Evolutionary conservation across 331 rosid species (phyloP), one percentile per base, ranked within the genome.

Genomic region (Saraca asoca): DNA sequence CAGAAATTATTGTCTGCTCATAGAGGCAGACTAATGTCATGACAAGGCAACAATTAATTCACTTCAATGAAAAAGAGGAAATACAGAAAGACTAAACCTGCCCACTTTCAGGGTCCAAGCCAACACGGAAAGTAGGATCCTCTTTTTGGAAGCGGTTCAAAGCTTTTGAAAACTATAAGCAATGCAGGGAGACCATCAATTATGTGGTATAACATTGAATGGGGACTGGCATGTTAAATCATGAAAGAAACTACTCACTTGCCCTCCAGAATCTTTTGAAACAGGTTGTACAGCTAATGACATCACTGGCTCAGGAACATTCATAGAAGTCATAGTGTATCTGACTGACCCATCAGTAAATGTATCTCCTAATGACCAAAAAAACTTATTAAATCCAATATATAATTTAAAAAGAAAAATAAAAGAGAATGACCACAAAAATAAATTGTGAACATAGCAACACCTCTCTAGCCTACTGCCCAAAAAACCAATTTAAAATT

Each of bases 291-390:
- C 85, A 18, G 98, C 98, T 84, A 94, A 88, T 33, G 98, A 94
- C 98, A 94, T 94, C 79, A 94, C 97, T 15, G 98, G 98, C 77
- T 94, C 98, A 12, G 97, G 98, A 51, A 94, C 97, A 79, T 86
- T 94, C 98, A 94, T 94, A 45, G 97, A 90, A 53, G 98, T 94
- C 98, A 94, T 94, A 45, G 97, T 94, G 76, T 90, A 94, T 73
- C 59, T 88, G 59, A 94, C 86, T 11, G 89, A 86, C 17, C 98
- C 98, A 72, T 90, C 96, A n/a, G 97, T 90, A 75, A 94, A 90
- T 39, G 97, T 90, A 79, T 90, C 97, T 66, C 98, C 98, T 94
- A 85, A 82, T 62, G 57, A 64, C 55, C 70, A 66, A 78, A 29
- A 76, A 31, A 55, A 70, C 33, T 45, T 16, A 60, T 64, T 65